These are phyloP conservation scores for Blastobotrys robertii DNA, from an alignment of 805 yeast species.

Conservation along the genomic window DNA sequence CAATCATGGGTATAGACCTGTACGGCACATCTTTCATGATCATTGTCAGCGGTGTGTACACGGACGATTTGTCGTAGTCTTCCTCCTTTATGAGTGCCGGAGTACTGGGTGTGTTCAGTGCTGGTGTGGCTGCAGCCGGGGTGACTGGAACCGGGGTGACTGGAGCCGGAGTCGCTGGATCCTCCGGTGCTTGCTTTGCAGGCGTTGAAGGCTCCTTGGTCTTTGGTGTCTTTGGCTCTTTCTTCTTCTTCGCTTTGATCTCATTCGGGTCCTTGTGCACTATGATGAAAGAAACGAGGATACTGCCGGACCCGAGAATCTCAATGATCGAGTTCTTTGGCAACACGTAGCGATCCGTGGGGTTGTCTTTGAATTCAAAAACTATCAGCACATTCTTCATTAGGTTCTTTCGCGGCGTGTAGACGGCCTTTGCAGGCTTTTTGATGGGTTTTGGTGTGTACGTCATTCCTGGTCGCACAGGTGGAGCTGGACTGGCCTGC, in stretches of 20 bases:
- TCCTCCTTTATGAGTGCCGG: not conserved
- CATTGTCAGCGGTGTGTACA: conserved; percentile 55
- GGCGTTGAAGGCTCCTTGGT: conserved; percentile 1
- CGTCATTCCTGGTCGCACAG: conserved; percentile 6
- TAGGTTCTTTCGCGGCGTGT: conserved; percentile 44
- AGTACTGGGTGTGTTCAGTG: not conserved
- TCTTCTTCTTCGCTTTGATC: conserved; percentile 14
- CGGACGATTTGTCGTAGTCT: conserved; percentile 1
- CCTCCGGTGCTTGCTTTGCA: conserved; percentile 3
- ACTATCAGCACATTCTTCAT: conserved; percentile 57
- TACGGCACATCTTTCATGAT: conserved; percentile 55
- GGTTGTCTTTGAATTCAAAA: conserved; percentile 76
- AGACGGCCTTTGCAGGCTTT: conserved; percentile 8
- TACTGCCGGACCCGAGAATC: conserved; percentile 25
- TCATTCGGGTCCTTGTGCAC: conserved; percentile 22
- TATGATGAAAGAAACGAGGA: conserved; percentile 31
- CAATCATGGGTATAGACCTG: conserved; percentile 52
- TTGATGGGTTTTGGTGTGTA: conserved; percentile 16
- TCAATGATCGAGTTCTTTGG: conserved; percentile 77
- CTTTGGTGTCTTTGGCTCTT: not conserved
- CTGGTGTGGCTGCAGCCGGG: not conserved
- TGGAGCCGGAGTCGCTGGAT: conserved; percentile 2
- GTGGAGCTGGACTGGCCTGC: conserved; percentile 5
- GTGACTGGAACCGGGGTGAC: not conserved
- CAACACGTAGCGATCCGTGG: conserved; percentile 59